Percentiles rank a stretch among this genome's conserved stretches.
phyloP scores from a whole-genome alignment of 345 rosid species.

The Bruguiera parviflora region DNA sequence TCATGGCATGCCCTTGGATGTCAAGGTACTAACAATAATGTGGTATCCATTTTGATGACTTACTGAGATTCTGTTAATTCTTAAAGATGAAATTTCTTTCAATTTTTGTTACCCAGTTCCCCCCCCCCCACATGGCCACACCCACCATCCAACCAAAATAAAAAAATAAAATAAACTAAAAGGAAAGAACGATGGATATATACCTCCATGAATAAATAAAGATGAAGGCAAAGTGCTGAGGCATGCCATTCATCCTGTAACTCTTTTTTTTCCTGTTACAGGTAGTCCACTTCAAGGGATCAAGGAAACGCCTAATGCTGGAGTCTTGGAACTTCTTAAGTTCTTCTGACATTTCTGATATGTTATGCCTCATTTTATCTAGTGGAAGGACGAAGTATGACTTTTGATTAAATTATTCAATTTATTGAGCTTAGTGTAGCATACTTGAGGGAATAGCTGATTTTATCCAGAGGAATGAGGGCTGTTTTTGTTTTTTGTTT shows the following conservation, averaged over 20 bases:
- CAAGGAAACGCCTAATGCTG: slow-evolving; percentile 91
- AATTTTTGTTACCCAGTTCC: no score
- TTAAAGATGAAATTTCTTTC: not conserved
- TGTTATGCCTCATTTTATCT: slow-evolving; percentile 72
- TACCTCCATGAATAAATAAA: no score
- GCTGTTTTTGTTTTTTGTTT: no score
- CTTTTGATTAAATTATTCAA: slow-evolving; percentile 35
- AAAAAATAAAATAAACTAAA: no score
- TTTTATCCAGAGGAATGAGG: not conserved
- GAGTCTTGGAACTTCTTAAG: slow-evolving; percentile 84
- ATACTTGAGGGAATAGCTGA: not conserved
- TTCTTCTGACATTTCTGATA: slow-evolving; percentile 57
- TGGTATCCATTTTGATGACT: not conserved
- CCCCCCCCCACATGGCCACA: no score
- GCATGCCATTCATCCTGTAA: not conserved
- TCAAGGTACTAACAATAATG: slow-evolving; percentile 49
- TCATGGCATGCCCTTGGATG: slow-evolving; percentile 95
- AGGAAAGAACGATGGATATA: no score
- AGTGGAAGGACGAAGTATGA: slow-evolving; percentile 96
- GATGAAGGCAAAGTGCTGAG: not conserved
- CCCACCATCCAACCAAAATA: no score
- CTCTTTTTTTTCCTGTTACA: slow-evolving; percentile 20
- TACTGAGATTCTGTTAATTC: no score
- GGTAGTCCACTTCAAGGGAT: slow-evolving; percentile 96
- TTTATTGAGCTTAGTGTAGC: not conserved